phyloP scores from a whole-genome alignment of 2,329 filamentous ascomycete genomes.

The Akanthomyces muscarius region DNA sequence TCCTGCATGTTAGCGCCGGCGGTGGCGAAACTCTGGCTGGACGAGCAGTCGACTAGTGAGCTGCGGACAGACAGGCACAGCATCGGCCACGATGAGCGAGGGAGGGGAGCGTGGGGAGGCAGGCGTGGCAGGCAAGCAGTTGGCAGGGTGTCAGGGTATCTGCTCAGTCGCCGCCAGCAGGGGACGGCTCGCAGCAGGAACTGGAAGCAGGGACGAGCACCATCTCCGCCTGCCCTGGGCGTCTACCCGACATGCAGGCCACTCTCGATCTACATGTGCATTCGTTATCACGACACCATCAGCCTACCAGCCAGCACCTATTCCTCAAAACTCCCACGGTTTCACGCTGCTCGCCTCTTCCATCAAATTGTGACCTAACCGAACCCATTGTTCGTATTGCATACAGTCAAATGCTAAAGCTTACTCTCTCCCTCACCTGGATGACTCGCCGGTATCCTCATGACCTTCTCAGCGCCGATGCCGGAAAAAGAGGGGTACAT shows the following conservation, averaged over 20 bases:
- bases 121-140: no score
- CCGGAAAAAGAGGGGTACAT: slow-evolving; percentile 6
- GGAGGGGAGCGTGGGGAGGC: no score
- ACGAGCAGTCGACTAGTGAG: neutral
- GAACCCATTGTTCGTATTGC: no score
- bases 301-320: neutral
- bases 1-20: neutral
- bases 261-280: neutral
- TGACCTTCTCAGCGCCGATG: neutral
- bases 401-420: neutral
- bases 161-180: no score
- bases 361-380: no score
- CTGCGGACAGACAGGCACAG: neutral
- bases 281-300: neutral
- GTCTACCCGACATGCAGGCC: neutral
- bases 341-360: neutral
- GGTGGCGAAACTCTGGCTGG: slow-evolving; percentile 11
- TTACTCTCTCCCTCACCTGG: neutral
- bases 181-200: no score
- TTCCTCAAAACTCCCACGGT: neutral
- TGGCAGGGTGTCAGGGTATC: neutral
- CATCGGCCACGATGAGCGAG: neutral
- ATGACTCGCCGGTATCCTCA: slow-evolving; percentile 8
- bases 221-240: neutral
- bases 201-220: neutral